These are phyloP conservation scores for Phaffia australis DNA, from an alignment of 768 basidiomycete species.

Conservation along the genomic window DNA sequence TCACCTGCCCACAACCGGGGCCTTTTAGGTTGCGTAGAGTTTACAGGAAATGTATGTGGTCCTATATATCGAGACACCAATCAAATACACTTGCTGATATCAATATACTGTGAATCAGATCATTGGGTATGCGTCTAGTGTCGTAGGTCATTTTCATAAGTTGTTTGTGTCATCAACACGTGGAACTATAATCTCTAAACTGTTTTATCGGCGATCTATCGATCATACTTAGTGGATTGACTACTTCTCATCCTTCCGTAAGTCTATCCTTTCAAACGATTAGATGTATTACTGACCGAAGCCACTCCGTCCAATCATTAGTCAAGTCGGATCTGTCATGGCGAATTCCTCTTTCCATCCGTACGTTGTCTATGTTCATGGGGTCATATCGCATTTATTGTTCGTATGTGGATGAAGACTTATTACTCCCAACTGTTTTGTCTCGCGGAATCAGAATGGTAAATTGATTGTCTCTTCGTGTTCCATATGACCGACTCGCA, in stretches of 20 bases:
- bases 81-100: not conserved
- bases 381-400: too few relatives aligned
- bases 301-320: not conserved
- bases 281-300: not conserved
- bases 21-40: conserved; percentile 86
- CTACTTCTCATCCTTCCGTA: conserved; percentile 73
- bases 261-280: not conserved
- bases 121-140: conserved; percentile 76
- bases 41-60: conserved; percentile 57
- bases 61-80: not conserved
- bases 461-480: not conserved
- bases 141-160: conserved; percentile 47
- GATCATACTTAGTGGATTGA: conserved; percentile 55
- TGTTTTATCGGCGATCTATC: not conserved
- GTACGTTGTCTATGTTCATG: too few relatives aligned
- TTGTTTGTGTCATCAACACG: not conserved
- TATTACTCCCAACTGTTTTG: too few relatives aligned
- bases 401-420: too few relatives aligned
- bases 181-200: not conserved
- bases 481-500: not conserved
- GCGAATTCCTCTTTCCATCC: conserved; percentile 78
- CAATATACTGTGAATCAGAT: conserved; percentile 37
- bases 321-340: conserved; percentile 74
- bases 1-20: conserved; percentile 87
- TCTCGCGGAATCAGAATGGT: conserved; percentile 43